These are phyloP conservation scores for Cladophialophora immunda DNA, from an alignment of 2,329 filamentous ascomycete genomes.

Conservation along the genomic window DNA sequence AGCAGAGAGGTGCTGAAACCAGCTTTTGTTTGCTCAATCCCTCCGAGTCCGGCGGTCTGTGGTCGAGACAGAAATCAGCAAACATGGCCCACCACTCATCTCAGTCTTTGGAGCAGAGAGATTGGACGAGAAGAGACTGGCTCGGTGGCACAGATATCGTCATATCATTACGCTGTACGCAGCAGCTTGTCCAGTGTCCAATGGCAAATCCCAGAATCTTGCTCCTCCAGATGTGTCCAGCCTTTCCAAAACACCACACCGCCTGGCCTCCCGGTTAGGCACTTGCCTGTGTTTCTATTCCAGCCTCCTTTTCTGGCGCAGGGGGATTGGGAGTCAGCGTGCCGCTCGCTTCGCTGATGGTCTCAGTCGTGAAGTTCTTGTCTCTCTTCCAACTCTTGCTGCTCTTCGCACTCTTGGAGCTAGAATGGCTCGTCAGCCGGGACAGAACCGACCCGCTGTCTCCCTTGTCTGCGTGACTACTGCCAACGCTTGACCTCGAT, in stretches of 20 bases:
- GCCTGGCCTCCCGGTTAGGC: background rate
- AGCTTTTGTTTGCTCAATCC: background rate
- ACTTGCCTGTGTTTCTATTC: background rate
- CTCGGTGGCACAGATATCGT: background rate
- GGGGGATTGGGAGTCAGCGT: background rate
- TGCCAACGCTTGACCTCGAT: conserved; percentile 5
- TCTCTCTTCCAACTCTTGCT: background rate
- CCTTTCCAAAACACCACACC: background rate
- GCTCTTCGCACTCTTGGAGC: conserved; percentile 3
- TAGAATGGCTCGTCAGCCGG: conserved; percentile 11
- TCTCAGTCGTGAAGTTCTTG: background rate
- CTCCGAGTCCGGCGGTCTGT: background rate
- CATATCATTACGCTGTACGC: conserved; percentile 2
- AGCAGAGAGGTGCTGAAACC: background rate
- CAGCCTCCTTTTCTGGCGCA: background rate
- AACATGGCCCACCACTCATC: background rate
- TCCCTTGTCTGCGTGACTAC: background rate
- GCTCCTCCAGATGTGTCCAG: background rate
- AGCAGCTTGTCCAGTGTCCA: background rate
- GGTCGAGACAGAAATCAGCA: background rate
- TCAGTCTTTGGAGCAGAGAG: background rate
- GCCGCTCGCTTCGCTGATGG: background rate
- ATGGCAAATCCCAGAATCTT: background rate
- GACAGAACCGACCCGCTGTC: conserved; percentile 7
- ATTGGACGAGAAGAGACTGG: background rate